Base-by-base conservation (phyloP, 768 basidiomycete species). In the Cyclocybe cylindracea region DNA sequence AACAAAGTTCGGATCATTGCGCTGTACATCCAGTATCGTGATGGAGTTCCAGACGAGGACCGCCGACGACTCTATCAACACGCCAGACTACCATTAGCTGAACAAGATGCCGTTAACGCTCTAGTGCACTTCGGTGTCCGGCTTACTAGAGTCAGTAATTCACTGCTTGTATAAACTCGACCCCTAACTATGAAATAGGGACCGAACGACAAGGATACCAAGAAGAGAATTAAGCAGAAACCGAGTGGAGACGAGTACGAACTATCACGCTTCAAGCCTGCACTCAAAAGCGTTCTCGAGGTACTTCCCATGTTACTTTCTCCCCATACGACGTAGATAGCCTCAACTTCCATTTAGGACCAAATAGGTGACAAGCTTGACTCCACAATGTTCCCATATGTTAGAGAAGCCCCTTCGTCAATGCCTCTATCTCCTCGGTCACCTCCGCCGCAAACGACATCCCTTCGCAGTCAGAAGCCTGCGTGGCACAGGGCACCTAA, bases 41-140 rank as follows among this genome's bases (percentile, higher is more conserved):
- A 98, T 61, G 97, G 97, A 36, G 96, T 98, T 14, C 94, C 97
- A n/a, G 95, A 98, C 46, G 97, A 98, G 65, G 97, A 99, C 70
- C 86, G 92, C 49, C 84, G 95, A 54, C 79, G 97, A 51, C 69
- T 99, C 51, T 98, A 94, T 67, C 94, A 98, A 64, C 97, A 99
- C 66, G 97, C 96, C 14, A 79, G 92, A 39, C 72, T 99, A 38
- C 83, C 85, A 4, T 69, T 95, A 50, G 78, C 91, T 4, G 96
- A 99, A 61, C 93, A 96, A 70, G 97, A 98, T 63, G 91, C 93
- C 24, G 78, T 98, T 39, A 96, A 97, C 66, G 87, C 93, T 7
- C 76, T 99, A 49, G 75, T 83, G 7, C 80, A 86, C 60, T 71
- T 99, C 31, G 97, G 97, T 10, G 80, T 86, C 31, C 86, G 91